Evolutionary conservation across 225 moss, liverwort and hornwort species (phyloP), one percentile per base, ranked within the genome.

Genomic region (Physcomitrellopsis africana): DNA sequence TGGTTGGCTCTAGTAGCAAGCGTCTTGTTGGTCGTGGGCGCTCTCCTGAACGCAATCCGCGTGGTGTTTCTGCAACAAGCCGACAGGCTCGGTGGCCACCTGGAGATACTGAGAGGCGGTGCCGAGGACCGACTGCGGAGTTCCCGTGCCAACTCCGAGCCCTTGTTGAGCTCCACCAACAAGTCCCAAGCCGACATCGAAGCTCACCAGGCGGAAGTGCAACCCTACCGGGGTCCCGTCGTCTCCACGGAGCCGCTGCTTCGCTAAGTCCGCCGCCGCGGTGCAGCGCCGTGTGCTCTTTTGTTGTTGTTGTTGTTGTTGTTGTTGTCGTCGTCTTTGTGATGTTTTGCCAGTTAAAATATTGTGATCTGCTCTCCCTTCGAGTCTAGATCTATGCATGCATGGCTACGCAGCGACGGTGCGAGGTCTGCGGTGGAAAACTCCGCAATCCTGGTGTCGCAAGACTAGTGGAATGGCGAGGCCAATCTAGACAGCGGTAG

Each of bases 101-200:
- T 85, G 41, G 85, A 85, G 72, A 68, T 64, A 52, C 63, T 82
- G 46, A 53, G 85, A 0, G 85, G 85, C 18, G 82, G 81, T n/a
- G 85, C 81, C 0, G 56, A 82, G 8, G 76, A 82, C 48, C 49
- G 44, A 11, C n/a, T 82, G 56, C 45, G 76, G 8, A 52, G 65
- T 13, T 51, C 78, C 0, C 81, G 85, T 42, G 76, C 63, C 4
- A 12, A 68, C 1, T 72, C 78, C 19, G 81, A 81, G 75, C 81
- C 81, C 26, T 44, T 85, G 62, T 23, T 85, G 72, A 75, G 68
- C 72, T 78, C 81, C 12, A 47, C 9, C 18, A 81, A 77, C 77
- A 84, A 74, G 81, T 73, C 80, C 70, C 80, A 84, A 26, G 73
- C 84, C 11, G 84, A 84, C 72, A 70, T 84, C n/a, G 84, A 84